Evolutionary conservation across 2,329 filamentous ascomycete genomes (phyloP), one percentile per base, ranked within the genome.

Genomic region (Tolypocladium paradoxum): DNA sequence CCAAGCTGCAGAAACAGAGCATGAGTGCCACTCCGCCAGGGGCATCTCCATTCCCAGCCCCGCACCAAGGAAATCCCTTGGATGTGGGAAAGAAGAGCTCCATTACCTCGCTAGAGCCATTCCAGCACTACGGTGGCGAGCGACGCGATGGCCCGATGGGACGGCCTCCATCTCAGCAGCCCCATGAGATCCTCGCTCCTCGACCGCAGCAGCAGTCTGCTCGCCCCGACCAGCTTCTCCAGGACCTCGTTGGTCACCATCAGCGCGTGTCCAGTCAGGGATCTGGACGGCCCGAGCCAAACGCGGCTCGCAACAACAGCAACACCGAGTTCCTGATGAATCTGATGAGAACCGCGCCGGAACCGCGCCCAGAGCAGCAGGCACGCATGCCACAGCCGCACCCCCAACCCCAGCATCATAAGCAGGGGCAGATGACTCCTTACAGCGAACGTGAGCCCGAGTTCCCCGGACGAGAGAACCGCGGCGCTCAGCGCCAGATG

Each of bases 291-390:
- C 66, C 70, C 36, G 76, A 80, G 50, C 72, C 73, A 55, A 69
- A 58, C 59, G 58, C 56, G 52, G 65, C 65, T 60, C 73, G 71
- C 48, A 76, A 73, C 64, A 84, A 79, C 65, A 81, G 76, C 60
- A 88, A 92, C 61, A 82, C 86, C n/a, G 87, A 95, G 58, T 91
- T 93, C 65, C 73, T 96, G 49, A 88, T 95, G 69, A 87, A 84
- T 56, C 76, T 96, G 33, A 93, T 96, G 88, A 75, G 77, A 54
- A 71, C 70, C 37, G 65, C 64, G 1, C 72, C 76, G 0, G 78
- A 82, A 31, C 66, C 70, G 6, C 70, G 75, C 56, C 71, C 73
- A 35, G 81, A 83, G 51, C 78, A 79, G 53, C 63, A 49, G n/a
- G 52, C 54, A 24, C 55, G 51, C 27, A 61, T 61, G 46, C 63